Percentiles rank a stretch among this genome's conserved stretches.
phyloP scores from a whole-genome alignment of 805 yeast genomes.

The Kodamaea jinghongensis region DNA sequence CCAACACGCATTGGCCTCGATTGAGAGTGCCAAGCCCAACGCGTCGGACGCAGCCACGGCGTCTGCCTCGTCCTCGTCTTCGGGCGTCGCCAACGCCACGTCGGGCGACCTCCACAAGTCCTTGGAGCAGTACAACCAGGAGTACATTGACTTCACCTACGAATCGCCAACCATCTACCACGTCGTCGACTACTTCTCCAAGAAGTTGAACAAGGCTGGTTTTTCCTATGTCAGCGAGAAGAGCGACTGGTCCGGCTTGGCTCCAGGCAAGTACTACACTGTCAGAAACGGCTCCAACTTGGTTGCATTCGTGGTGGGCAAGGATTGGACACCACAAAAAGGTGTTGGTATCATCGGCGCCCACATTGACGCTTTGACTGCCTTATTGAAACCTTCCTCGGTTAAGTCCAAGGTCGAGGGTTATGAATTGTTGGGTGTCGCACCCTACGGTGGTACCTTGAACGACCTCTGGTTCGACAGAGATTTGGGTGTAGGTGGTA shows the following conservation, averaged over 20 bases:
- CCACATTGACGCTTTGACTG: constrained; percentile 74
- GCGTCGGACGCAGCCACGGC: constrained; percentile 1
- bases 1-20: constrained; percentile 9
- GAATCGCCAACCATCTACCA: constrained; percentile 74
- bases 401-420: constrained; percentile 63
- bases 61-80: neutral
- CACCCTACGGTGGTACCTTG: constrained; percentile 78
- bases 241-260: constrained; percentile 45
- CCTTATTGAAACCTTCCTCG: constrained; percentile 70
- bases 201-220: constrained; percentile 53
- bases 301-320: constrained; percentile 69
- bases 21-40: constrained; percentile 2
- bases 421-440: constrained; percentile 74
- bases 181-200: constrained; percentile 53
- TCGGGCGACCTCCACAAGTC: constrained; percentile 1
- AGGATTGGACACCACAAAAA: constrained; percentile 57
- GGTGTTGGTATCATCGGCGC: constrained; percentile 72
- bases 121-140: constrained; percentile 26
- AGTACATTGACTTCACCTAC: constrained; percentile 70
- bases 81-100: neutral
- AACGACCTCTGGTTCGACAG: constrained; percentile 74
- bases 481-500: constrained; percentile 82
- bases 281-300: constrained; percentile 66
- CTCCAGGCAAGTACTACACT: constrained; percentile 62
- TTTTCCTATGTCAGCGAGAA: constrained; percentile 66